Percentiles rank a stretch among this genome's conserved stretches.
Conservation (phyloP, 768 basidiomycete genomes). For the Leccinum disarticulatum region DNA sequence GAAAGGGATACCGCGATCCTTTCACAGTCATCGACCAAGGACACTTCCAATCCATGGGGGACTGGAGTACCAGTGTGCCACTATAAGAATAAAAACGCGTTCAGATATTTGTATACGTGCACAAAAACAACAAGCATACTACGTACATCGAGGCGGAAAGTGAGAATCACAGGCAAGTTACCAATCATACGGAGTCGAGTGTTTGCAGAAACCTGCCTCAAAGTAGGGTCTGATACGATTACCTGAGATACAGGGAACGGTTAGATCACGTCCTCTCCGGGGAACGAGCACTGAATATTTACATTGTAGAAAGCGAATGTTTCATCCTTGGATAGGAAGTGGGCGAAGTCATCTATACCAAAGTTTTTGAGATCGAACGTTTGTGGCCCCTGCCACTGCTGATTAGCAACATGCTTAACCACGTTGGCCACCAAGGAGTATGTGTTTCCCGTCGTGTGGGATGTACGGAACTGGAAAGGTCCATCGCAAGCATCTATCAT, state of each 20-base stretch:
- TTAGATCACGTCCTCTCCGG: neutral
- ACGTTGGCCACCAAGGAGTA: slow-evolving; percentile 12
- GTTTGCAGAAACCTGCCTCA: slow-evolving; percentile 1
- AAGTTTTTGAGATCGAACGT: neutral
- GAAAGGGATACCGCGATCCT: neutral
- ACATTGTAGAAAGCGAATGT: slow-evolving; percentile 6
- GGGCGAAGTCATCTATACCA: neutral
- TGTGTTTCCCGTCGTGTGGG: slow-evolving; percentile 1
- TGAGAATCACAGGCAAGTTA: neutral
- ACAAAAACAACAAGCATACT: neutral
- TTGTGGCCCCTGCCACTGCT: neutral
- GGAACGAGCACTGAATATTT: neutral
- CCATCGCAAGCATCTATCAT: slow-evolving; percentile 1
- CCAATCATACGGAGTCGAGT: slow-evolving; percentile 11
- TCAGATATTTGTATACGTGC: too few relatives aligned
- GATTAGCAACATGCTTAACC: neutral
- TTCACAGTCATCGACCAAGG: slow-evolving; percentile 4
- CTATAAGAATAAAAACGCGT: neutral
- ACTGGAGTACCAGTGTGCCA: neutral
- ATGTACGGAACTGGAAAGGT: slow-evolving; percentile 7
- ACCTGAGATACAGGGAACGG: neutral
- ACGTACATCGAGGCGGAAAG: slow-evolving; percentile 1
- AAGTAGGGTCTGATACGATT: slow-evolving; percentile 10
- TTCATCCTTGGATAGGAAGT: neutral
- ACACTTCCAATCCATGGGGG: slow-evolving; percentile 3